Base-by-base conservation (phyloP, 805 yeast species). In the Wickerhamiella galacta region DNA sequence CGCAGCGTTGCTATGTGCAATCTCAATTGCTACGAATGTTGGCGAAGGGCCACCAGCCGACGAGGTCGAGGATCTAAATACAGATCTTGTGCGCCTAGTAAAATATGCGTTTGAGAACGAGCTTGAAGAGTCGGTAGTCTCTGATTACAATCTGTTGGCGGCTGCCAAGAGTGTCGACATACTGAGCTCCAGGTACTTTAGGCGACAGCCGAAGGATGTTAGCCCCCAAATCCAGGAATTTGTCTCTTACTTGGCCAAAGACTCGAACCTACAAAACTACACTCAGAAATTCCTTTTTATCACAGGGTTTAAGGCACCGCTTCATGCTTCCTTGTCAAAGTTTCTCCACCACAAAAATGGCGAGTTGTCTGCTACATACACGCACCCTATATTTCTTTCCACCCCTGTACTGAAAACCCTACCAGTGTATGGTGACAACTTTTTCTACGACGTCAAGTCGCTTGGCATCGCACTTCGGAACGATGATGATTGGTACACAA, bases 401-500 rank as follows among this genome's bases (percentile, higher is more conserved):
- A n/a, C n/a, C n/a, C n/a, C n/a, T n/a, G n/a, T n/a, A n/a, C n/a
- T n/a, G n/a, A n/a, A n/a, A n/a, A n/a, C n/a, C n/a, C n/a, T 30
- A 14, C 37, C 37, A 31, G 54, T 64, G 25, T 70, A 63, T 42
- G 80, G 76, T 1, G 52, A 59, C 10, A 57, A 62, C 9, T 61
- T 69, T 20, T 61, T 68, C 6, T 80, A 75, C 46, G 70, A 76
- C 39, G 52, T 78, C 21, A 56, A 61, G 10, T 51, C 77, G 34
- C 65, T 83, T 68, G 83, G 78, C 40, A 58, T 61, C 6, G 52
- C 75, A 5, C 68, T 79, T 42, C 52, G 53, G 3, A 42, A 48
- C 12, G 59, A 64, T 25, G 54, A 55, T 1, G 51, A 49, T 10
- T 72, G 79, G 78, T 35, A 37, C 1, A 63, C 63, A 6, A 8